These are phyloP conservation scores for Phytophthora parvispora DNA, from an alignment of 352 stramenopile genomes.

Conservation along the genomic window DNA sequence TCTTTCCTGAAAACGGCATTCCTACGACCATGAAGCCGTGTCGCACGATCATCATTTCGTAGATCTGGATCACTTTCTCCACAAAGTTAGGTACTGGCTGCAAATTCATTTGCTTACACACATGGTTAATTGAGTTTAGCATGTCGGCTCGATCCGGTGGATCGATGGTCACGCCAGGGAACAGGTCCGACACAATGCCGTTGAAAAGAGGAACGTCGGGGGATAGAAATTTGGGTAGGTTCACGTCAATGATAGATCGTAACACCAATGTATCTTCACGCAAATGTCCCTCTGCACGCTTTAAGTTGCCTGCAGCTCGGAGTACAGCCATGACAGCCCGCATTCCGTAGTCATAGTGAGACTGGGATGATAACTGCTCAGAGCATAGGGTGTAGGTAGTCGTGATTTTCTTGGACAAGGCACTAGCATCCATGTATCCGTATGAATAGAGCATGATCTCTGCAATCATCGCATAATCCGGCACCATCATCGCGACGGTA, in stretches of 20 bases:
- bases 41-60: constrained; percentile 98
- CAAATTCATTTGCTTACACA: constrained; percentile 88
- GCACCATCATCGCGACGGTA: constrained; percentile 96
- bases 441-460: constrained; percentile 97
- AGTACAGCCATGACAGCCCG: constrained; percentile 96
- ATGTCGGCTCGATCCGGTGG: constrained; percentile 91
- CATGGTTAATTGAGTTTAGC: constrained; percentile 79
- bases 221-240: constrained; percentile 95
- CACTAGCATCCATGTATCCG: constrained; percentile 92
- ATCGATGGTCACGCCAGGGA: constrained; percentile 92
- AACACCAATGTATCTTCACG: constrained; percentile 93
- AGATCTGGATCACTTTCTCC: constrained; percentile 96
- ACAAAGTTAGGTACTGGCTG: constrained; percentile 92
- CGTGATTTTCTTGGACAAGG: constrained; percentile 95
- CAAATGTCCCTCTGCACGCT: constrained; percentile 80
- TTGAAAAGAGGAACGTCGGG: constrained; percentile 96
- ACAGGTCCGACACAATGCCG: constrained; percentile 95
- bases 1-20: constrained; percentile 96
- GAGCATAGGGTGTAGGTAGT: constrained; percentile 95
- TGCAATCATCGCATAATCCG: constrained; percentile 95
- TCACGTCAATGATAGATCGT: constrained; percentile 95
- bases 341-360: constrained; percentile 98
- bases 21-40: constrained; percentile 98
- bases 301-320: constrained; percentile 93
- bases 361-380: constrained; percentile 95